Evolutionary conservation across 805 yeast genomes (phyloP).

Genomic region (Teunomyces pallodes): DNA sequence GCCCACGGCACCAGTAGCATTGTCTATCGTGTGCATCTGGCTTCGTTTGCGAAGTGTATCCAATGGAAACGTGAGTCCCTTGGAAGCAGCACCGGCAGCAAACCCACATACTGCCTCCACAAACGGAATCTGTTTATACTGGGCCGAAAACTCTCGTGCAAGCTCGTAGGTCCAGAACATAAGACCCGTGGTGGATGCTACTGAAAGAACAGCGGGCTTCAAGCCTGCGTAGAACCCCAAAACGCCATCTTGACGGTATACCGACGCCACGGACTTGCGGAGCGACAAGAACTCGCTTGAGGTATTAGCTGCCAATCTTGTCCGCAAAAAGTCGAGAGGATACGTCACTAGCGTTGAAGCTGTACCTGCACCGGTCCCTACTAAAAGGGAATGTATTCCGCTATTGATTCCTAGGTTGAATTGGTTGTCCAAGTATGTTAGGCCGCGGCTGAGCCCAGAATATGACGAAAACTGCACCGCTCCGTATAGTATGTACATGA

Average conservation of each 20-base stretch:
- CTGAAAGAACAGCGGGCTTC: slow-evolving; percentile 53
- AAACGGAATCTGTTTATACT: slow-evolving; percentile 30
- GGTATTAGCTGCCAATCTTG: slow-evolving; percentile 74
- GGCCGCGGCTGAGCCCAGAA: slow-evolving; percentile 47
- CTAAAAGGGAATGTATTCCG: slow-evolving; percentile 45
- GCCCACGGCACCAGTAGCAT: slow-evolving; percentile 4
- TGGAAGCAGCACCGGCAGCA: slow-evolving; percentile 72
- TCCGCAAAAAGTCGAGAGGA: slow-evolving; percentile 87
- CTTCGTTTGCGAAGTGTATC: slow-evolving; percentile 78
- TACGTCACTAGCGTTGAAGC: slow-evolving; percentile 72
- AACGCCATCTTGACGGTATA: slow-evolving; percentile 34
- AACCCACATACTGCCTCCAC: slow-evolving; percentile 64
- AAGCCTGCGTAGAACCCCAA: slow-evolving; percentile 52
- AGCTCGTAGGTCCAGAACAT: slow-evolving; percentile 70
- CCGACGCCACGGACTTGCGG: slow-evolving; percentile 20
- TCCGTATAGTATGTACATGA: slow-evolving; percentile 82
- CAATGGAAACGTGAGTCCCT: slow-evolving; percentile 75
- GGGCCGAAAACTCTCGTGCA: slow-evolving; percentile 36
- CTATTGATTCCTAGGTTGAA: slow-evolving; percentile 25
- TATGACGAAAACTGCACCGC: slow-evolving; percentile 79
- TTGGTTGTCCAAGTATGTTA: slow-evolving; percentile 30
- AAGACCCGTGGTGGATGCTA: slow-evolving; percentile 69
- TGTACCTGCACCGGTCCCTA: slow-evolving; percentile 79
- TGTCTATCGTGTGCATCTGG: slow-evolving; percentile 49
- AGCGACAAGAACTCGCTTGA: slow-evolving; percentile 37